phyloP scores from a whole-genome alignment of 1,139 yeast genomes.

The Pneumocystis canis region DNA sequence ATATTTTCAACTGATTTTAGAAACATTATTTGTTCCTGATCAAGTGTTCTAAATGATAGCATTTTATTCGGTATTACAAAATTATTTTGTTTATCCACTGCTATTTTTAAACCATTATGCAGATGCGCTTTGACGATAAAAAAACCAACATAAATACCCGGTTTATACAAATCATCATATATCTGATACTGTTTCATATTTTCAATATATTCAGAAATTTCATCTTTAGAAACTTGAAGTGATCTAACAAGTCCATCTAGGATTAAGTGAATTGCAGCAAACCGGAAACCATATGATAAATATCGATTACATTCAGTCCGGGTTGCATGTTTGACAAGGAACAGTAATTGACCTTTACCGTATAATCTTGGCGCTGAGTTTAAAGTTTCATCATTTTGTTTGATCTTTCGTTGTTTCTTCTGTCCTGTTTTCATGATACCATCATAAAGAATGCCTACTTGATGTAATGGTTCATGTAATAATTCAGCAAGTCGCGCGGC shows the following conservation, averaged over 20 bases:
- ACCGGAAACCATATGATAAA: conserved; percentile 5
- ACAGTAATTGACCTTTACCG: conserved; percentile 5
- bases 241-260: conserved; percentile 1
- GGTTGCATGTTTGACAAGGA: conserved; percentile 6
- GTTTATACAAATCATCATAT: not conserved
- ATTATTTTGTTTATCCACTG: conserved; percentile 3
- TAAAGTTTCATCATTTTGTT: not conserved
- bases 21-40: not conserved
- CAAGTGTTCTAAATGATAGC: not conserved
- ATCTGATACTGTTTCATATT: conserved; percentile 3
- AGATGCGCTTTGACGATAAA: conserved; percentile 4
- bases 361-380: not conserved
- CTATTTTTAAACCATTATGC: conserved; percentile 5
- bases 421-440: conserved; percentile 5
- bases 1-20: not conserved
- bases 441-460: conserved; percentile 6
- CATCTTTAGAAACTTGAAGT: not conserved
- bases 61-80: conserved; percentile 1
- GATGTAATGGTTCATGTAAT: conserved; percentile 1
- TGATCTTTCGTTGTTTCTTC: not conserved
- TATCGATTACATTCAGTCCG: not conserved
- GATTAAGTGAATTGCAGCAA: conserved; percentile 2
- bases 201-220: not conserved
- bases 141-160: conserved; percentile 7
- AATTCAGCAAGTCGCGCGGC: conserved; percentile 5